Conservation (phyloP, 1,139 yeast species). For the Sugiyamaella castrensis region DNA sequence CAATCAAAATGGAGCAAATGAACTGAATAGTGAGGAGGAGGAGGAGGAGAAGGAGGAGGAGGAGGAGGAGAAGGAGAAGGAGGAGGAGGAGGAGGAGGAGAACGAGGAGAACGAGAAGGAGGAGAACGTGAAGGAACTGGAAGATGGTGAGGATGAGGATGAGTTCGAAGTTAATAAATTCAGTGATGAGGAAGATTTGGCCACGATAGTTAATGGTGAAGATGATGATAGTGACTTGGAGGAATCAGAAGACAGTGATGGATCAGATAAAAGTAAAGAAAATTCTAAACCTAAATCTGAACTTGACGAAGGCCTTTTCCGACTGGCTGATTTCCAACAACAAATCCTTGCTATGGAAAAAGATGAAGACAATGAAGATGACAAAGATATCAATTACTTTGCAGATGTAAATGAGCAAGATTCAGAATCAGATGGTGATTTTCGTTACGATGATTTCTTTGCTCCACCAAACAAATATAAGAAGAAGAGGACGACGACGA, state of each 20-base stretch:
- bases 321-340: constrained; percentile 79
- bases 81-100: constrained; percentile 22
- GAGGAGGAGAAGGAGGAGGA: constrained; percentile 24
- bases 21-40: constrained; percentile 1
- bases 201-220: constrained; percentile 15
- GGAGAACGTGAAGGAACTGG: constrained; percentile 14
- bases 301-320: constrained; percentile 79
- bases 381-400: constrained; percentile 70
- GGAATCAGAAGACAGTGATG: constrained; percentile 24
- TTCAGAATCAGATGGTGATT: constrained; percentile 33
- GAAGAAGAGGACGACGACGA: constrained; percentile 33
- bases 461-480: constrained; percentile 29
- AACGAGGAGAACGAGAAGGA: constrained; percentile 14
- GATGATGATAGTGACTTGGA: constrained; percentile 19
- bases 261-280: constrained; percentile 28
- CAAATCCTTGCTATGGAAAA: constrained; percentile 73
- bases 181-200: constrained; percentile 16
- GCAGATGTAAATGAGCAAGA: constrained; percentile 56
- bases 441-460: constrained; percentile 42
- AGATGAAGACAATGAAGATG: constrained; percentile 46
- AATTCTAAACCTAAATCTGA: constrained; percentile 45
- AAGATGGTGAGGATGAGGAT: constrained; percentile 19
- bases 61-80: constrained; percentile 15
- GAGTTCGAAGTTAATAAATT: constrained; percentile 18
- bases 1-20: constrained; percentile 2